Evolutionary conservation across 257 asterid species (phyloP).

Genomic region (Eucommia ulmoides): DNA sequence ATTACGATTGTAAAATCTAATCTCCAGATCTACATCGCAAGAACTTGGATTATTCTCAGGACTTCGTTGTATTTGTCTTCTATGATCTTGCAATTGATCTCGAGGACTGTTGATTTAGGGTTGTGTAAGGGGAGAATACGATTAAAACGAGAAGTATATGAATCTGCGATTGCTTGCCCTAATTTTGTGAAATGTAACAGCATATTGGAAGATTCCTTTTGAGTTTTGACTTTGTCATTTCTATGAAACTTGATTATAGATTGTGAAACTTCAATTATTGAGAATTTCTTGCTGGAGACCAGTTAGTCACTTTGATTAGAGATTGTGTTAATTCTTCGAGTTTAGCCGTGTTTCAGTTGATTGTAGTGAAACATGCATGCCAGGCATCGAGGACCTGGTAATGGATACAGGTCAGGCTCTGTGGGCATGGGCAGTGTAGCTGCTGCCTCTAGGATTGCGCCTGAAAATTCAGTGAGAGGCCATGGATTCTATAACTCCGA

Average conservation of each 20-base stretch:
- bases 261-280: background rate
- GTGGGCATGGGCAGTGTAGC: slow-evolving; percentile 51
- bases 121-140: background rate
- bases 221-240: background rate
- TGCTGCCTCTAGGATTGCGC: slow-evolving; percentile 49
- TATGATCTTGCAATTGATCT: background rate
- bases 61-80: background rate
- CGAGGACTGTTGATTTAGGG: background rate
- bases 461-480: slow-evolving; percentile 61
- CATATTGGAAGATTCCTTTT: background rate
- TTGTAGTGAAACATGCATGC: slow-evolving; percentile 42
- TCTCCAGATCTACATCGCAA: background rate
- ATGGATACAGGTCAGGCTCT: slow-evolving; percentile 56
- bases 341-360: background rate
- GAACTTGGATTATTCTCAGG: background rate
- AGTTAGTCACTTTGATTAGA: background rate
- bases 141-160: background rate
- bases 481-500: slow-evolving; percentile 47
- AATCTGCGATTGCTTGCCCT: background rate
- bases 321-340: background rate
- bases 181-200: background rate
- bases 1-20: no score
- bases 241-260: background rate
- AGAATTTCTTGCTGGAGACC: background rate
- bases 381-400: slow-evolving; percentile 59